Base-by-base conservation (phyloP, 2,329 filamentous ascomycete genomes). In the Cladosporium sp. region DNA sequence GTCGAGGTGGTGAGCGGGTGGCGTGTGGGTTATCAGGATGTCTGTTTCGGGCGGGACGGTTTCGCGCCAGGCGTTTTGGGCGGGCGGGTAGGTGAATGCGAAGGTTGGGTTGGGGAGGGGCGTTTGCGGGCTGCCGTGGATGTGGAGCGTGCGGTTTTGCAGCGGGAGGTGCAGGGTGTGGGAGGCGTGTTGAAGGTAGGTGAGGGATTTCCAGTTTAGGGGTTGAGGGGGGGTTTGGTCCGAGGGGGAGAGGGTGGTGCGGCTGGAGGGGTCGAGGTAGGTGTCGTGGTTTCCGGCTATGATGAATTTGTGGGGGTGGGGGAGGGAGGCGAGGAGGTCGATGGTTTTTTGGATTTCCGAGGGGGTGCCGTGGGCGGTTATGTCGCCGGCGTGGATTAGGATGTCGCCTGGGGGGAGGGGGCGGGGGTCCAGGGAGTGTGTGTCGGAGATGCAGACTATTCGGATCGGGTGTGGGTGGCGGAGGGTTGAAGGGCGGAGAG, bases 211-310 rank as follows among this genome's bases (percentile, higher is more conserved):
- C 72, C 88, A 83, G 58, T 88, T 74, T 13, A 91, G 68, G n/a
- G 72, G 63, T 12, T 32, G 12, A n/a, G 30, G 11, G 16, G 69
- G 65, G 30, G 61, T 63, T 27, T 75, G 73, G 62, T 88, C 82
- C 39, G 78, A 73, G 8, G 75, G 69, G 1, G 60, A 49, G 3
- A 74, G 54, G 16, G 68, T 69, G 13, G 66, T 68, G 3, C 86
- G 77, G 12, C 81, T 82, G 29, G 75, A 73, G 19, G 79, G 73
- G 67, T 95, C 92, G 54, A 95, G 86, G 73, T 82, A 94, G 60
- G 82, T 84, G 64, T 96, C 92, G 67, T 96, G 92, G 64, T 96
- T 96, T 1, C 92, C 92, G 27, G 83, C 82, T 27, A 97, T 82
- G 30, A 91, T 79, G 19, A 96, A 76, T 68, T 95, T 95, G 67